A percentile compares a stretch with the other conserved stretches of the same genome.
phyloP scores from a whole-genome alignment of 108 stramenopile genomes.

The Epithemia pelagica region DNA sequence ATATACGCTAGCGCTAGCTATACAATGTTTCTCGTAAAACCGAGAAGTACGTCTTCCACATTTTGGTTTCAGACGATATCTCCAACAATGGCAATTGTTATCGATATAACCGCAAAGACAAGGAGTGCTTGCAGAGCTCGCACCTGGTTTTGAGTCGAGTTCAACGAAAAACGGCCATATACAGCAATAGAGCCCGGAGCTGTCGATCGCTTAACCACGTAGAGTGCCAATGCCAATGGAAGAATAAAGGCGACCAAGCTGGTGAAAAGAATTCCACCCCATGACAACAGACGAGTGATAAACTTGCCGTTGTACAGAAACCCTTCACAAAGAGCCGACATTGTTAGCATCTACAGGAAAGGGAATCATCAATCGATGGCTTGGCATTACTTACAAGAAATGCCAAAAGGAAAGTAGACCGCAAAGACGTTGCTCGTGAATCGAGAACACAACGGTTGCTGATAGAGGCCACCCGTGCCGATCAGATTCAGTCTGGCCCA shows the following conservation, averaged over 20 bases:
- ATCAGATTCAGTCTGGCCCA: constrained; percentile 29
- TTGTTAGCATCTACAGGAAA: no score
- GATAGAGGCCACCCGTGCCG: constrained; percentile 4
- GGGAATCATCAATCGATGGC: not conserved
- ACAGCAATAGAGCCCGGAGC: constrained; percentile 29
- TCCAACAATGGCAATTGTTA: constrained; percentile 26
- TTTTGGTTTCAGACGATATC: constrained; percentile 18
- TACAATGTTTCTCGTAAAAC: no score
- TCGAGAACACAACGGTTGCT: constrained; percentile 7
- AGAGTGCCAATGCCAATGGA: constrained; percentile 44
- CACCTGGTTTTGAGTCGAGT: constrained; percentile 13
- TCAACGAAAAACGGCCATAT: constrained; percentile 19
- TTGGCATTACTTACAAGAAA: constrained; percentile 13
- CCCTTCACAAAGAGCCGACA: no score
- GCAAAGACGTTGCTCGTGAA: constrained; percentile 19
- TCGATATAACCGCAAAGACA: constrained; percentile 20
- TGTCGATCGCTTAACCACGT: constrained; percentile 24
- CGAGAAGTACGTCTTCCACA: no score
- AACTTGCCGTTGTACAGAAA: constrained; percentile 11
- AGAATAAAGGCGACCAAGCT: constrained; percentile 61
- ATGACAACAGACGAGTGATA: constrained; percentile 41
- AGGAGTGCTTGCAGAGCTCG: constrained; percentile 18
- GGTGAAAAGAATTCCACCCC: constrained; percentile 60
- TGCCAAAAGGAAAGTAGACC: constrained; percentile 34
- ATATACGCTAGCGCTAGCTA: no score